phyloP scores from a whole-genome alignment of 169 alveolate genomes.

The Eimeria brunetti region DNA sequence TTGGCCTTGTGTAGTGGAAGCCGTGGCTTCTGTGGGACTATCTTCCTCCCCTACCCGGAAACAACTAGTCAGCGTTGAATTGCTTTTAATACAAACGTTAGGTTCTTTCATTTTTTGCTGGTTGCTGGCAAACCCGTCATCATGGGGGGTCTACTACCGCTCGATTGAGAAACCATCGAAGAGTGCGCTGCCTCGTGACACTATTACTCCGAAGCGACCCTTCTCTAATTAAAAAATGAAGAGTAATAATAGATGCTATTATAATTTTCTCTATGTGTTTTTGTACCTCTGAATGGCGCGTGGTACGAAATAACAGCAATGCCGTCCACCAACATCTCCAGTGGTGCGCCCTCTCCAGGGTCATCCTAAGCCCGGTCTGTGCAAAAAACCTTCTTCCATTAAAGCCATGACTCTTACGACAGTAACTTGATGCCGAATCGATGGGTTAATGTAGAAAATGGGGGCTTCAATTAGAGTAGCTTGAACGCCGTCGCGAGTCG shows the following conservation, averaged over 20 bases:
- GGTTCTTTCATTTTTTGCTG: background rate
- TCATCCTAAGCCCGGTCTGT: constrained; percentile 41
- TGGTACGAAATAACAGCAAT: constrained; percentile 20
- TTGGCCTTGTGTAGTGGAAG: constrained; percentile 2
- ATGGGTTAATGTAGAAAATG: constrained; percentile 68
- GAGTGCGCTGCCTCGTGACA: constrained; percentile 61
- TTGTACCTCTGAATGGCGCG: constrained; percentile 37
- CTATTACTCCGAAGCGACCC: constrained; percentile 65
- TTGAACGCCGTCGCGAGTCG: constrained; percentile 26
- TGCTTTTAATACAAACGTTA: background rate
- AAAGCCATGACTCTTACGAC: constrained; percentile 26
- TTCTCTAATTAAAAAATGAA: constrained; percentile 3
- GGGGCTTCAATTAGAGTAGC: constrained; percentile 14
- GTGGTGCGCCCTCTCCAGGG: constrained; percentile 49
- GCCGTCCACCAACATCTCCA: constrained; percentile 60
- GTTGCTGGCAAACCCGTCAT: background rate
- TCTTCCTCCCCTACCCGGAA: background rate
- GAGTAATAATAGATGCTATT: background rate
- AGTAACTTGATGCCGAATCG: constrained; percentile 73
- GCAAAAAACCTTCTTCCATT: background rate
- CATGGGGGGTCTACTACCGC: constrained; percentile 25
- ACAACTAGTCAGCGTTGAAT: background rate
- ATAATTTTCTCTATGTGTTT: background rate
- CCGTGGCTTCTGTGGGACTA: background rate
- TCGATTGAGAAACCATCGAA: constrained; percentile 71